A percentile compares a stretch with the other conserved stretches of the same genome.
These are phyloP conservation scores for Fraxinus dipetala DNA, from an alignment of 305 asterid genomes.

Conservation along the genomic window DNA sequence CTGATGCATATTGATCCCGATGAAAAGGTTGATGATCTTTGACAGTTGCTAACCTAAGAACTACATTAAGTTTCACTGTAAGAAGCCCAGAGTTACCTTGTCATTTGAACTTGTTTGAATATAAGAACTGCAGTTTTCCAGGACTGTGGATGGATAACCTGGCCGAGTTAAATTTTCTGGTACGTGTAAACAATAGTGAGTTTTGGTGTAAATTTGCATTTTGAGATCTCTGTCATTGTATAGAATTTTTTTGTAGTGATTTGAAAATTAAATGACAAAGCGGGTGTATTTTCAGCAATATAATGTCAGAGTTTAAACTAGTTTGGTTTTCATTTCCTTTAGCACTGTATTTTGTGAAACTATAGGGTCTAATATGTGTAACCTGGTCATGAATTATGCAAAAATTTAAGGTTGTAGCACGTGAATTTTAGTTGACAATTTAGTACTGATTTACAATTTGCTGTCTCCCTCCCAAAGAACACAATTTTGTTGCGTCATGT, in stretches of 20 bases:
- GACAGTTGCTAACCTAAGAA: slow-evolving; percentile 9
- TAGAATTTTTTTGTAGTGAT: neutral
- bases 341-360: neutral
- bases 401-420: neutral
- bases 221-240: neutral
- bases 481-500: neutral
- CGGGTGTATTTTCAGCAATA: neutral
- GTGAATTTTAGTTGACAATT: neutral
- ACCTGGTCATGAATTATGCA: neutral
- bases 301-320: neutral
- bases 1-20: slow-evolving; percentile 6
- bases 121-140: slow-evolving; percentile 15
- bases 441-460: neutral
- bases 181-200: neutral
- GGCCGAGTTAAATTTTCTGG: slow-evolving; percentile 14
- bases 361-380: neutral
- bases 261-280: neutral
- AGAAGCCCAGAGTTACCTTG: slow-evolving; percentile 1
- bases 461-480: neutral
- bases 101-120: slow-evolving; percentile 15
- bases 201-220: neutral
- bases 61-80: neutral
- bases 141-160: neutral
- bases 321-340: neutral
- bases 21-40: neutral